Conservation (phyloP, 2,329 filamentous ascomycete species). For the Cladophialophora chaetospira region DNA sequence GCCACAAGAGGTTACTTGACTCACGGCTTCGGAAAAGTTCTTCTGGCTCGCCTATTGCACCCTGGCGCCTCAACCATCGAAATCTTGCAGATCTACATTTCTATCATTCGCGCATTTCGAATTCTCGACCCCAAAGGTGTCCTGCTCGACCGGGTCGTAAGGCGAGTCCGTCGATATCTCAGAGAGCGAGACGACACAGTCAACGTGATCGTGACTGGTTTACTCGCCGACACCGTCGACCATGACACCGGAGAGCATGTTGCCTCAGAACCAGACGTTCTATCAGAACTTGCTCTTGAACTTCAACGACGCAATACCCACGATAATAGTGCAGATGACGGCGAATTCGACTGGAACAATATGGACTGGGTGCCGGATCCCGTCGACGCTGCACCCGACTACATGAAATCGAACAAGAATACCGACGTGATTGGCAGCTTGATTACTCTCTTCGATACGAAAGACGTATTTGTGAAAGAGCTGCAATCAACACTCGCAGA, state of each 20-base stretch:
- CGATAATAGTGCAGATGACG: slow-evolving; percentile 51
- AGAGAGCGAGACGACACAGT: slow-evolving; percentile 67
- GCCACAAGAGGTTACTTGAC: slow-evolving; percentile 59
- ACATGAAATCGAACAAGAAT: slow-evolving; percentile 76
- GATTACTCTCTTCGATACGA: slow-evolving; percentile 82
- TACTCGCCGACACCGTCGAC: slow-evolving; percentile 56
- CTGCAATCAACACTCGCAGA: slow-evolving; percentile 88
- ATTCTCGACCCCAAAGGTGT: slow-evolving; percentile 66
- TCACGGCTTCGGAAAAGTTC: slow-evolving; percentile 54
- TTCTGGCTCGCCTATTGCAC: slow-evolving; percentile 60
- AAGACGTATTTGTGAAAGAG: slow-evolving; percentile 91
- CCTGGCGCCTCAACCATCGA: slow-evolving; percentile 66
- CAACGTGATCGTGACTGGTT: slow-evolving; percentile 64
- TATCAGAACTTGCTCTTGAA: slow-evolving; percentile 46
- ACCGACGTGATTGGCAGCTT: slow-evolving; percentile 91
- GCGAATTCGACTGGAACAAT: slow-evolving; percentile 85
- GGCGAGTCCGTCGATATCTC: slow-evolving; percentile 64
- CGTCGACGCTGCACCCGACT: slow-evolving; percentile 88
- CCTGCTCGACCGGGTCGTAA: slow-evolving; percentile 66
- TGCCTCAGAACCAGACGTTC: slow-evolving; percentile 38
- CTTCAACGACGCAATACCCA: slow-evolving; percentile 33
- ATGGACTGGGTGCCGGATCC: slow-evolving; percentile 93
- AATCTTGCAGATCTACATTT: slow-evolving; percentile 69
- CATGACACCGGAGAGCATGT: slow-evolving; percentile 39
- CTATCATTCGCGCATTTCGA: slow-evolving; percentile 65